phyloP scores from a whole-genome alignment of 2,329 filamentous ascomycete species.

The Colletotrichum salicis region DNA sequence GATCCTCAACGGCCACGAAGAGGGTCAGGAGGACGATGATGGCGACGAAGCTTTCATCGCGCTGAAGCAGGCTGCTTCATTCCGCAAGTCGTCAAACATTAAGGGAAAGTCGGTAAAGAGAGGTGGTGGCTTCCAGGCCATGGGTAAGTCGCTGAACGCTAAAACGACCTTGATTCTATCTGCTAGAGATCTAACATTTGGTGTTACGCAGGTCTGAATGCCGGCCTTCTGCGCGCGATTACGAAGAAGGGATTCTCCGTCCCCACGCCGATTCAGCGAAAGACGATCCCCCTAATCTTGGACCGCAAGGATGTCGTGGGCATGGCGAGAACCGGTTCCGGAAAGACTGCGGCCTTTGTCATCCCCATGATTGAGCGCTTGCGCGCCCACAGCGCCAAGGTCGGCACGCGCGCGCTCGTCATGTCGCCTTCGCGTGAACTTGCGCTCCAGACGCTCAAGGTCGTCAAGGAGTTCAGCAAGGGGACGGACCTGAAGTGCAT shows the following conservation, averaged over 20 bases:
- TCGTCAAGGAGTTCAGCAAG: constrained; percentile 91
- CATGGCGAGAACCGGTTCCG: constrained; percentile 98
- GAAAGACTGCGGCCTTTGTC: constrained; percentile 97
- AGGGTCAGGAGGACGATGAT: constrained; percentile 67
- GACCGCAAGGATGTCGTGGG: constrained; percentile 96
- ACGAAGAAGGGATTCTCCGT: constrained; percentile 94
- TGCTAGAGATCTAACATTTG: neutral
- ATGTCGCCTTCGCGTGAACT: constrained; percentile 93
- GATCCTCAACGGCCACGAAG: constrained; percentile 68
- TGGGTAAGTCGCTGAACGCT: constrained; percentile 67
- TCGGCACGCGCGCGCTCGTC: constrained; percentile 87
- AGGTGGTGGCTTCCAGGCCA: constrained; percentile 94
- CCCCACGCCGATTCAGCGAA: constrained; percentile 96
- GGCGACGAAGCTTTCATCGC: constrained; percentile 93
- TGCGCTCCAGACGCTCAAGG: constrained; percentile 93
- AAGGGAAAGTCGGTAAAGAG: constrained; percentile 92
- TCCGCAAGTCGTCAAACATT: constrained; percentile 83
- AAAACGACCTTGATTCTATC: neutral
- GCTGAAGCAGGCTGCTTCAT: constrained; percentile 84
- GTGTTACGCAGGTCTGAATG: constrained; percentile 71
- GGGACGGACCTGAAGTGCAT: constrained; percentile 94
- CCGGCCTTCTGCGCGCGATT: constrained; percentile 88
- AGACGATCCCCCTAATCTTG: constrained; percentile 91
- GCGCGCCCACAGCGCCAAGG: constrained; percentile 85
- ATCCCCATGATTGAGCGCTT: constrained; percentile 98